A percentile compares a stretch with the other conserved stretches of the same genome.
Conservation (phyloP, 2,329 filamentous ascomycete genomes). For the Chaetomium sp. region DNA sequence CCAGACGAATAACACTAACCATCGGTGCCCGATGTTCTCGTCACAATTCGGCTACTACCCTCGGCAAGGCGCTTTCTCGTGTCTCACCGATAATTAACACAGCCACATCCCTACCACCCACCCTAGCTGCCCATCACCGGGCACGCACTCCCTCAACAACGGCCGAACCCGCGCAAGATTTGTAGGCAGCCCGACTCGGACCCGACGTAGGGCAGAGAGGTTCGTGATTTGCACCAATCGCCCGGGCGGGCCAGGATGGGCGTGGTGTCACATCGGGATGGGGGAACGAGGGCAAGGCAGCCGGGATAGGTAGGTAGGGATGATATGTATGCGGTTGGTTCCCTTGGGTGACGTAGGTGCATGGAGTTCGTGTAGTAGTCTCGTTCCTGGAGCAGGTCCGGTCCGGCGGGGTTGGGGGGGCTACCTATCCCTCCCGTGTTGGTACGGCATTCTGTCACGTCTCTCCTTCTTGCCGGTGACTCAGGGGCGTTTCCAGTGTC, state of each 20-base stretch:
- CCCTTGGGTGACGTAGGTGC: too few species aligned
- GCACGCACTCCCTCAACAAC: background rate
- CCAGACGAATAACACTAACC: background rate
- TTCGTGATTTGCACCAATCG: too few species aligned
- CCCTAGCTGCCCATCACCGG: background rate
- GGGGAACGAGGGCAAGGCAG: too few species aligned
- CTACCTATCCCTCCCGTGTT: too few species aligned
- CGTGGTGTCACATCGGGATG: too few species aligned
- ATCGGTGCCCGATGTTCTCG: background rate
- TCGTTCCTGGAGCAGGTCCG: too few species aligned
- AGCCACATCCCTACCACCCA: background rate
- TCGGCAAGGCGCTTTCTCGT: background rate
- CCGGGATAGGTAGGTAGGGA: too few species aligned
- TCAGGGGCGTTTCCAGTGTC: background rate
- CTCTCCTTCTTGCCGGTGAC: background rate
- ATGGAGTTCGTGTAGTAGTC: too few species aligned
- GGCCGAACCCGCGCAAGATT: background rate
- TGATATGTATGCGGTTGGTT: too few species aligned
- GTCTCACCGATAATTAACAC: background rate
- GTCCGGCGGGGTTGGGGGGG: too few species aligned
- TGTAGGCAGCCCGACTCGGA: background rate
- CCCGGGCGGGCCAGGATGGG: too few species aligned
- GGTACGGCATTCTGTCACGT: background rate
- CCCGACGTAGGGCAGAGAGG: background rate
- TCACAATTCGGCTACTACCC: background rate